A percentile compares a stretch with the other conserved stretches of the same genome.
Conservation (phyloP, 192 early-diverging fungal genomes). For the Funneliformis mosseae region DNA sequence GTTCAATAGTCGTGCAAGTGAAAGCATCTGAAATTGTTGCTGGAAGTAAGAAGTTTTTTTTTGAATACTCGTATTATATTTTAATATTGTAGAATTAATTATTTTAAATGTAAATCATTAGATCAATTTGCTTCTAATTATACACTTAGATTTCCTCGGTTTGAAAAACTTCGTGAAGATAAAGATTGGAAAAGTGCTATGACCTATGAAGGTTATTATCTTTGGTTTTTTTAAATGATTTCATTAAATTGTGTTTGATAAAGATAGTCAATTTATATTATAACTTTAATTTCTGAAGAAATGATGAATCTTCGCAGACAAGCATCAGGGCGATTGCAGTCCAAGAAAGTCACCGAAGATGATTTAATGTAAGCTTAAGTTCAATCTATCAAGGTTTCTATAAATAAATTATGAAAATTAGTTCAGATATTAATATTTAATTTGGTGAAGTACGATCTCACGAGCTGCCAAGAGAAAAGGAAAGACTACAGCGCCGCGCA, state of each 20-base stretch:
- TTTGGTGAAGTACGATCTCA: neutral
- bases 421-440: neutral
- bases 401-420: too few relatives aligned
- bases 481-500: neutral
- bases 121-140: slow-evolving; percentile 61
- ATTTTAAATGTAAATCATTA: slow-evolving; percentile 21
- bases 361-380: slow-evolving; percentile 9
- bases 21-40: slow-evolving; percentile 28
- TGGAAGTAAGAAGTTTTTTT: neutral
- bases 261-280: slow-evolving; percentile 9
- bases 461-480: neutral
- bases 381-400: too few relatives aligned
- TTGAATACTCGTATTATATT: neutral
- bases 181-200: slow-evolving; percentile 55
- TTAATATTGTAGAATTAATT: neutral
- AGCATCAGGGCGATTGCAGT: slow-evolving; percentile 8
- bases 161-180: slow-evolving; percentile 66
- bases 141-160: slow-evolving; percentile 81
- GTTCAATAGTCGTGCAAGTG: slow-evolving; percentile 22
- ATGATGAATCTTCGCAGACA: slow-evolving; percentile 27
- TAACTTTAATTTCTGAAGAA: slow-evolving; percentile 15
- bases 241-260: neutral
- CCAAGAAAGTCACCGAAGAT: slow-evolving; percentile 26
- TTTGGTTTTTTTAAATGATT: neutral
- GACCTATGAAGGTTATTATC: slow-evolving; percentile 43